Evolutionary conservation across 2,329 filamentous ascomycete genomes (phyloP).

Genomic region (Cytospora mali): DNA sequence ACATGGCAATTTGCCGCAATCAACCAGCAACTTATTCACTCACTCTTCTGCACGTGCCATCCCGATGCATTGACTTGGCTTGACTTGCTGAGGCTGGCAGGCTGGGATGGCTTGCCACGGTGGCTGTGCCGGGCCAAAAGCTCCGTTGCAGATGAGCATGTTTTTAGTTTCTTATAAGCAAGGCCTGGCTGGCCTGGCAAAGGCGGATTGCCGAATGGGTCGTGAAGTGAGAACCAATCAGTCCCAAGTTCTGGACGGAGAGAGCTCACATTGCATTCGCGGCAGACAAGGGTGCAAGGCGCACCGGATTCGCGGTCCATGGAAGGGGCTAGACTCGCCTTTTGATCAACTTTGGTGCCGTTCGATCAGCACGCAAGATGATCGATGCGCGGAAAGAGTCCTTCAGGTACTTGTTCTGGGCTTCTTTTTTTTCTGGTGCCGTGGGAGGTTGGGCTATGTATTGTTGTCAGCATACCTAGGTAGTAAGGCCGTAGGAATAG

Average conservation of each 20-base stretch:
- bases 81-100: too few species aligned
- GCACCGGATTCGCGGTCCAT: not conserved
- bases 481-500: too few species aligned
- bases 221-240: not conserved
- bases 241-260: not conserved
- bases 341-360: not conserved
- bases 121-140: conserved; percentile 1
- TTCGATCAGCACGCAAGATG: not conserved
- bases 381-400: conserved; percentile 2
- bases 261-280: not conserved
- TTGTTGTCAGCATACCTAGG: not conserved
- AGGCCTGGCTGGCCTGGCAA: too few species aligned
- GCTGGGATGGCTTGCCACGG: too few species aligned
- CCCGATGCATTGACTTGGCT: too few species aligned
- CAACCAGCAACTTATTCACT: too few species aligned
- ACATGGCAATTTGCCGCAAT: not conserved
- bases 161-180: too few species aligned
- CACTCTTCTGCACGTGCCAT: too few species aligned
- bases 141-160: not conserved
- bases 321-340: not conserved
- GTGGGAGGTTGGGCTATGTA: not conserved
- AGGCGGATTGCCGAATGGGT: too few species aligned
- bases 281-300: not conserved
- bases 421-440: not conserved
- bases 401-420: too few species aligned